Conservation (phyloP, 257 asterid species). For the Solanum dulcamara region DNA sequence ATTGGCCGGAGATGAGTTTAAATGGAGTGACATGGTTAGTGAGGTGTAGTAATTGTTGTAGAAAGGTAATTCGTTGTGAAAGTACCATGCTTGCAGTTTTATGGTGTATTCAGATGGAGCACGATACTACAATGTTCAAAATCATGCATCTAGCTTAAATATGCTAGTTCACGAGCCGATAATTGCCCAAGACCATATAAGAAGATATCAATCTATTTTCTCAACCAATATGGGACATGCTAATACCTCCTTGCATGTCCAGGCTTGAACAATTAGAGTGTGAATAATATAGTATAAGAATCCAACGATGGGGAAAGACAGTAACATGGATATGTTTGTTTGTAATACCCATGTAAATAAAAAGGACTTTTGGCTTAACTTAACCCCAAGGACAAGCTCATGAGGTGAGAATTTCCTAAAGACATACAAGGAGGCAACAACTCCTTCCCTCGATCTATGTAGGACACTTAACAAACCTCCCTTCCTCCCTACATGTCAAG, state of each 20-base stretch:
- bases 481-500: neutral
- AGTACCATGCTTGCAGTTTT: neutral
- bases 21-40: neutral
- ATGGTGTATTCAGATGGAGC: neutral
- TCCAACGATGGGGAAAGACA: neutral
- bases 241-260: neutral
- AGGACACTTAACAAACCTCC: neutral
- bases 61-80: neutral
- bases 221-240: neutral
- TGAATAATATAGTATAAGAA: neutral
- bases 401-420: neutral
- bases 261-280: neutral
- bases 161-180: neutral
- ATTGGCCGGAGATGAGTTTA: neutral
- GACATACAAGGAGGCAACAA: neutral
- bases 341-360: neutral
- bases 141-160: neutral
- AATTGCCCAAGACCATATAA: neutral
- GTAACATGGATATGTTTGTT: neutral
- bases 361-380: neutral
- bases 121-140: neutral
- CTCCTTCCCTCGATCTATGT: neutral
- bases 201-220: neutral
- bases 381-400: neutral
- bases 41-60: neutral